Conservation (phyloP, 2,329 filamentous ascomycete genomes). For the Diplodia intermedia region DNA sequence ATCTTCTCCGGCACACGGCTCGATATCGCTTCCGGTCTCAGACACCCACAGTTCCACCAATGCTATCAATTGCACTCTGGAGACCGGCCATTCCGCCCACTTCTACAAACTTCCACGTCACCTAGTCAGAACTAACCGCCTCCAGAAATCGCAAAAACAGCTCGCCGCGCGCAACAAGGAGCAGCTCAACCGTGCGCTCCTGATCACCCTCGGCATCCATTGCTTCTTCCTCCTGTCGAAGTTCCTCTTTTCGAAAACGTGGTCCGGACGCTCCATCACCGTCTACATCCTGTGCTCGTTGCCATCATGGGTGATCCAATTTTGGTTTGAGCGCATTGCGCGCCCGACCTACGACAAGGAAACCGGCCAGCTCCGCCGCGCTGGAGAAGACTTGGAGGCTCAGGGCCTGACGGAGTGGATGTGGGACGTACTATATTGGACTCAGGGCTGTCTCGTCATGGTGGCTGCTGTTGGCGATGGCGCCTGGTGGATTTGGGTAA, state of each 20-base stretch:
- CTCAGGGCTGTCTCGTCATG: conserved; percentile 77
- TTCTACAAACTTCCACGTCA: conserved; percentile 24
- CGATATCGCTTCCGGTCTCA: neutral
- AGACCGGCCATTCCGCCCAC: neutral
- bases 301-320: conserved; percentile 80
- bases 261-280: conserved; percentile 58
- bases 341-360: conserved; percentile 73
- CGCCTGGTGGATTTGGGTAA: conserved; percentile 70
- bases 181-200: conserved; percentile 80
- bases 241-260: conserved; percentile 68
- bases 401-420: conserved; percentile 94
- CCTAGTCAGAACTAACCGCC: conserved; percentile 4
- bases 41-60: neutral
- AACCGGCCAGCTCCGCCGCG: conserved; percentile 66
- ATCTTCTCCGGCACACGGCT: neutral
- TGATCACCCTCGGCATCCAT: conserved; percentile 76
- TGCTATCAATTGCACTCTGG: neutral
- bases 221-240: conserved; percentile 75
- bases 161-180: conserved; percentile 80
- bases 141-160: conserved; percentile 61
- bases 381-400: conserved; percentile 88
- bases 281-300: conserved; percentile 75
- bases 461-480: conserved; percentile 82
- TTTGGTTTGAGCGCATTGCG: conserved; percentile 82
- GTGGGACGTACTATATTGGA: conserved; percentile 97